phyloP scores from a whole-genome alignment of 805 yeast genomes.

The Teunomyces lycoperdinae region DNA sequence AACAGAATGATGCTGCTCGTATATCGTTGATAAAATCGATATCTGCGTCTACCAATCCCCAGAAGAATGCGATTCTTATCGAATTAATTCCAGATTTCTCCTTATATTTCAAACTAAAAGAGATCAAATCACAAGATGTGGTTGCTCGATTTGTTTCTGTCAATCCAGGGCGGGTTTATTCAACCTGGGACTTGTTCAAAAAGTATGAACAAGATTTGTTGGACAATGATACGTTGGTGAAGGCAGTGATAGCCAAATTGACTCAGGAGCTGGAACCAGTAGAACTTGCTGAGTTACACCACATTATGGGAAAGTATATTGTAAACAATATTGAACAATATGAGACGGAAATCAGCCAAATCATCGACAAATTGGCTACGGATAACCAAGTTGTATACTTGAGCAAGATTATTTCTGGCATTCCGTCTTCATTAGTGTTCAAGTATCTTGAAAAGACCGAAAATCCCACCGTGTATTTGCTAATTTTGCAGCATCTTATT shows the following conservation, averaged over 20 bases:
- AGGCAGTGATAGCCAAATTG: not conserved
- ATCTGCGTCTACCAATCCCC: slow-evolving; percentile 6
- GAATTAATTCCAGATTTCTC: slow-evolving; percentile 13
- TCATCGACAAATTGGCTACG: too few relatives aligned
- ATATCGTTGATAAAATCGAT: slow-evolving; percentile 8
- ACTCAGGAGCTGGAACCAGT: slow-evolving; percentile 15
- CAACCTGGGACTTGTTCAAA: slow-evolving; percentile 47
- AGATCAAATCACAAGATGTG: slow-evolving; percentile 5
- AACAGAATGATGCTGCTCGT: slow-evolving; percentile 4
- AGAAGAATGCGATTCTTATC: slow-evolving; percentile 5
- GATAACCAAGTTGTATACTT: too few relatives aligned
- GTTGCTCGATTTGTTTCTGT: slow-evolving; percentile 27
- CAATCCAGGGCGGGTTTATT: slow-evolving; percentile 54
- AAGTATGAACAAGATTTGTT: slow-evolving; percentile 12
- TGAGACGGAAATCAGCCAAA: not conserved
- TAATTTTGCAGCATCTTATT: too few relatives aligned
- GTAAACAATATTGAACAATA: not conserved
- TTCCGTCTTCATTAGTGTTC: too few relatives aligned
- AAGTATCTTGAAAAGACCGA: too few relatives aligned
- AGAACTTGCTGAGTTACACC: slow-evolving; percentile 30
- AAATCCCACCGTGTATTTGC: too few relatives aligned
- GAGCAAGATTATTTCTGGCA: too few relatives aligned
- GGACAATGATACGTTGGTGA: slow-evolving; percentile 13
- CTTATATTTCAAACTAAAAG: slow-evolving; percentile 8
- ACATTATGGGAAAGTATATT: not conserved